A percentile compares a stretch with the other conserved stretches of the same genome.
Evolutionary conservation across 2,329 filamentous ascomycete species (phyloP).

Genomic region (Colletotrichum trifolii): DNA sequence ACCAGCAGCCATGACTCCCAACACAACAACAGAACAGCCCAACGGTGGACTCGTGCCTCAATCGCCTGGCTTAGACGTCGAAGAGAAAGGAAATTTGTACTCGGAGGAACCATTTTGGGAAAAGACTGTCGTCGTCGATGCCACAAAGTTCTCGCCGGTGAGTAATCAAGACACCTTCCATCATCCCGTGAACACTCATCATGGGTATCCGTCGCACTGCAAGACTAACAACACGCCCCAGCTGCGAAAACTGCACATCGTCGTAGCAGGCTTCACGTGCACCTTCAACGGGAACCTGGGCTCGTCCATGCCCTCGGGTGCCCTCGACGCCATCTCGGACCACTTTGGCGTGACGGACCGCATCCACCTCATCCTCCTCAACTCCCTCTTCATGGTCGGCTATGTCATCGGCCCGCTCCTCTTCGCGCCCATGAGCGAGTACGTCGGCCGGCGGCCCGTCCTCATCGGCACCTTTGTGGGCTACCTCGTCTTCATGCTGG

Average conservation of each 20-base stretch:
- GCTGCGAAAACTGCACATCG: constrained; percentile 47
- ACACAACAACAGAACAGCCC: too few relatives aligned
- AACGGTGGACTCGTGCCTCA: too few relatives aligned
- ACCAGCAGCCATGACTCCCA: too few relatives aligned
- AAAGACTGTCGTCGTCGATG: constrained; percentile 38
- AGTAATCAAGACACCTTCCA: constrained; percentile 9
- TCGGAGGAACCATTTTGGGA: constrained; percentile 28
- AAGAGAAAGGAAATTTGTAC: constrained; percentile 34
- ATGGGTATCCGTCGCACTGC: neutral
- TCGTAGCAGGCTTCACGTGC: constrained; percentile 49
- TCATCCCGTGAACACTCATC: neutral
- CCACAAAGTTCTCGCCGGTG: constrained; percentile 46
- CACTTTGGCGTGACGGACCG: constrained; percentile 43
- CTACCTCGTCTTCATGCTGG: constrained; percentile 47
- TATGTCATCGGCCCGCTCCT: constrained; percentile 49
- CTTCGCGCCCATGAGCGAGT: constrained; percentile 49
- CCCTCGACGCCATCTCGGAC: constrained; percentile 47
- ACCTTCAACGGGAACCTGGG: constrained; percentile 51
- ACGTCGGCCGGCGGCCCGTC: constrained; percentile 47
- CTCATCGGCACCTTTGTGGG: constrained; percentile 47
- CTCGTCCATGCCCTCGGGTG: constrained; percentile 49
- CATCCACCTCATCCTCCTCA: constrained; percentile 46
- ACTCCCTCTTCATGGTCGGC: constrained; percentile 50
- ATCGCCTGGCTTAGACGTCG: neutral
- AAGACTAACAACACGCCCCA: constrained; percentile 5